Evolutionary conservation across 2,329 filamentous ascomycete species (phyloP), one percentile per base, ranked within the genome.

Genomic region (Truncatella angustata): DNA sequence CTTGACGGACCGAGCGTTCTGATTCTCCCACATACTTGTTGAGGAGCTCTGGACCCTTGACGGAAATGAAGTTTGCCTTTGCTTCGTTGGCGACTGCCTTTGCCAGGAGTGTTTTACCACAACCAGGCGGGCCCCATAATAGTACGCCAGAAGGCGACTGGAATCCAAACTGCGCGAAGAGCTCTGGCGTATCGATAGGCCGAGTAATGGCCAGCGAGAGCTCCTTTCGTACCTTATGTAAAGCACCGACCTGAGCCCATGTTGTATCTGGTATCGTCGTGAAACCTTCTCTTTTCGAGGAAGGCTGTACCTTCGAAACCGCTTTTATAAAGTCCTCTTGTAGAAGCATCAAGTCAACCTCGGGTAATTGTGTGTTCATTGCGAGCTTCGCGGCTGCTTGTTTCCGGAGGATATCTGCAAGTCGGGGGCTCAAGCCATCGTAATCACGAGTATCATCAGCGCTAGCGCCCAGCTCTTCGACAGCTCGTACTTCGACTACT

Each of bases 11-110:
- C 0, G 92, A 90, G 10, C 93, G 87, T 72, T 99, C 94, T 5
- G 90, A 95, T 71, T 99, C 94, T 59, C 94, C 94, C 9, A 99
- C 92, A 67, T 93, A 99, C 71, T 97, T 99, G 77, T 97, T 97
- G 42, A 99, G 81, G 9, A 99, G 78, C 68, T 99, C 94, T 0
- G 94, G 94, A 0, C 94, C 94, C 70, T 97, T 97, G 71, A 99
- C 91, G 49, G 91, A 91, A 70, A 99, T 99, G 75, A 99, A 99
- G 70, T 96, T 97, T 44, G 94, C 94, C 68, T 93, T 91, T 6
- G 89, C 92, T 67, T 96, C 91, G 68, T 96, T 96, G 51, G 94
- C 94, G 4, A 97, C 91, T 3, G 94, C 94, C 72, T 97, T 97
- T 16, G 94, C 94, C 2, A 99, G 84, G 2, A 99, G 81, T 0